These are phyloP conservation scores for Colletotrichum sp. DNA, from an alignment of 2,329 filamentous ascomycete species.

Conservation along the genomic window DNA sequence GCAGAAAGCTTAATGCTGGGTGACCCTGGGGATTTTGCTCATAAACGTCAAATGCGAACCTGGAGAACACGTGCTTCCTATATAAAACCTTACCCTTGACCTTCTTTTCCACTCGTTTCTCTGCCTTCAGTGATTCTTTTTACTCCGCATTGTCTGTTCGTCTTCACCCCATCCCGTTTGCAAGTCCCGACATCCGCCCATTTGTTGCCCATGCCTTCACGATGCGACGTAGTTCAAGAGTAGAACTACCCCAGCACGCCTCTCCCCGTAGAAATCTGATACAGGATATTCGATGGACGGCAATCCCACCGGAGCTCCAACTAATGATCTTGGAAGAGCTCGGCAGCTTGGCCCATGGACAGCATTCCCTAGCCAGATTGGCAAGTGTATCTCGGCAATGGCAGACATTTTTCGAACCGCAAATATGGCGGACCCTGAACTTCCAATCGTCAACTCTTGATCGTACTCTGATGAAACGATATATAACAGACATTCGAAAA, in stretches of 20 bases:
- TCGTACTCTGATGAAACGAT: neutral
- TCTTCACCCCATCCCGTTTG: neutral
- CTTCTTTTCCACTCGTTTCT: neutral
- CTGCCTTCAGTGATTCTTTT: neutral
- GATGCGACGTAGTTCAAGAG: neutral
- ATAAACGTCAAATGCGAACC: neutral
- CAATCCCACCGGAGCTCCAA: neutral
- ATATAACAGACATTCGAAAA: neutral
- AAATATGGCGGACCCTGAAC: neutral
- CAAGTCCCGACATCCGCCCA: neutral
- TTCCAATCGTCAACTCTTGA: neutral
- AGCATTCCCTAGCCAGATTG: neutral
- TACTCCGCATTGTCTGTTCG: neutral
- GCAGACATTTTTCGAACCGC: neutral
- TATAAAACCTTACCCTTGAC: neutral
- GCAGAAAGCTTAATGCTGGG: neutral
- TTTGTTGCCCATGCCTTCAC: neutral
- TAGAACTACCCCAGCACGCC: neutral
- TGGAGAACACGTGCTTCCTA: neutral
- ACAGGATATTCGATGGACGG: neutral
- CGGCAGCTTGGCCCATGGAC: neutral
- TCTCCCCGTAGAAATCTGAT: neutral
- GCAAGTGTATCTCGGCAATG: neutral
- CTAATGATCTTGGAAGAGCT: neutral
- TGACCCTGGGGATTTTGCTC: neutral